Conservation (phyloP, 768 basidiomycete species). For the Tricholoma bakamatsutake region DNA sequence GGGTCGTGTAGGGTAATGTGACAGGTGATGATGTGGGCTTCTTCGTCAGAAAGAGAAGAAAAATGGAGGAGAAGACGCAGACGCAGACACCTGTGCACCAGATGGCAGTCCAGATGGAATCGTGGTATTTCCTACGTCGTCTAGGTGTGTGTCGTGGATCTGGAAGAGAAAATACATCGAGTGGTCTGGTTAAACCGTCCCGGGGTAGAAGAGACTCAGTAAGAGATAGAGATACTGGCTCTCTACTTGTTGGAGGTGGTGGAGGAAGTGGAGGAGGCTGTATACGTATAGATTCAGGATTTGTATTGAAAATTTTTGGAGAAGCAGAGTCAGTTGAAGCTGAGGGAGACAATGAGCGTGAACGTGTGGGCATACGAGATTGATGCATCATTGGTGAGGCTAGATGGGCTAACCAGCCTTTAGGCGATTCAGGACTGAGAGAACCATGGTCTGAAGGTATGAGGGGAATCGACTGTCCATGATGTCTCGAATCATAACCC, state of each 20-base stretch:
- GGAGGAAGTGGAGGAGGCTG: conserved; percentile 35
- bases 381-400: conserved; percentile 54
- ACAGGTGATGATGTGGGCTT: conserved; percentile 30
- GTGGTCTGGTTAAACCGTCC: conserved; percentile 56
- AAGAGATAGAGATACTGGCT: conserved; percentile 57
- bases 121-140: conserved; percentile 66
- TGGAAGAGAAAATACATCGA: conserved; percentile 72
- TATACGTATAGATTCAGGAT: conserved; percentile 24
- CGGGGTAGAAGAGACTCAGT: conserved; percentile 76
- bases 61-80: conserved; percentile 57
- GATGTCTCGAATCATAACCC: conserved; percentile 22
- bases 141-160: conserved; percentile 66
- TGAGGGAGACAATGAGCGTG: conserved; percentile 36
- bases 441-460: conserved; percentile 29
- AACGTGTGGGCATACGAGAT: conserved; percentile 28
- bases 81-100: conserved; percentile 56
- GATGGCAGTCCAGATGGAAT: conserved; percentile 62
- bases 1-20: conserved; percentile 57
- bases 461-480: conserved; percentile 31
- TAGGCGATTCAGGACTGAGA: conserved; percentile 33
- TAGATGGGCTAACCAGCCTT: conserved; percentile 71
- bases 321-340: conserved; percentile 35
- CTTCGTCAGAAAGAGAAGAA: conserved; percentile 56
- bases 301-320: conserved; percentile 31
- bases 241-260: conserved; percentile 28